Conservation (phyloP, 306 rosid genomes). For the Carpinus viminea region DNA sequence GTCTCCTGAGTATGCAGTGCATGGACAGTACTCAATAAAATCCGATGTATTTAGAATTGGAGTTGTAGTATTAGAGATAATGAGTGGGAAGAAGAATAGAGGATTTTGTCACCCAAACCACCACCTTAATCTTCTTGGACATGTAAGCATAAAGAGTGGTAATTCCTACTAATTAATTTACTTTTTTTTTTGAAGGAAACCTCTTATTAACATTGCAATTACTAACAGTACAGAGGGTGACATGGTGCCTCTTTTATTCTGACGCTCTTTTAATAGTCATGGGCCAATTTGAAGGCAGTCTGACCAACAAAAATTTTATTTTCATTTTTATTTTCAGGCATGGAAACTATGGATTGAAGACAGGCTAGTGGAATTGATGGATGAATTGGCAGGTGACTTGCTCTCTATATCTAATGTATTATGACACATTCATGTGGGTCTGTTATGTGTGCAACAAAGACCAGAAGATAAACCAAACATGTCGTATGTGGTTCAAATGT, state of each 20-base stretch:
- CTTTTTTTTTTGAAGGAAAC: neutral
- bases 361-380: slow-evolving; percentile 6
- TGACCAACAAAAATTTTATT: neutral
- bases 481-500: slow-evolving; percentile 47
- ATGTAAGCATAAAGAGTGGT: slow-evolving; percentile 27
- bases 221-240: neutral
- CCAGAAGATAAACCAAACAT: slow-evolving; percentile 61
- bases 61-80: slow-evolving; percentile 45
- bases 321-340: slow-evolving; percentile 15
- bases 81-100: slow-evolving; percentile 53
- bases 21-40: slow-evolving; percentile 42
- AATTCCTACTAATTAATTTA: neutral
- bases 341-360: slow-evolving; percentile 30
- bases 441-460: slow-evolving; percentile 51
- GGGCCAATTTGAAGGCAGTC: neutral
- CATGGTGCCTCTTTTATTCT: neutral
- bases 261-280: neutral
- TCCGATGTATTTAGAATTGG: slow-evolving; percentile 53
- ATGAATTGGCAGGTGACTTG: slow-evolving; percentile 11
- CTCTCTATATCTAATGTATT: slow-evolving; percentile 18
- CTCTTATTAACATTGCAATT: neutral
- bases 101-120: slow-evolving; percentile 35
- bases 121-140: slow-evolving; percentile 45
- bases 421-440: slow-evolving; percentile 53
- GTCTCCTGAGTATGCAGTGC: slow-evolving; percentile 48